A percentile compares a stretch with the other conserved stretches of the same genome.
Conservation (phyloP, 768 basidiomycete species). For the Boletus huronensis region DNA sequence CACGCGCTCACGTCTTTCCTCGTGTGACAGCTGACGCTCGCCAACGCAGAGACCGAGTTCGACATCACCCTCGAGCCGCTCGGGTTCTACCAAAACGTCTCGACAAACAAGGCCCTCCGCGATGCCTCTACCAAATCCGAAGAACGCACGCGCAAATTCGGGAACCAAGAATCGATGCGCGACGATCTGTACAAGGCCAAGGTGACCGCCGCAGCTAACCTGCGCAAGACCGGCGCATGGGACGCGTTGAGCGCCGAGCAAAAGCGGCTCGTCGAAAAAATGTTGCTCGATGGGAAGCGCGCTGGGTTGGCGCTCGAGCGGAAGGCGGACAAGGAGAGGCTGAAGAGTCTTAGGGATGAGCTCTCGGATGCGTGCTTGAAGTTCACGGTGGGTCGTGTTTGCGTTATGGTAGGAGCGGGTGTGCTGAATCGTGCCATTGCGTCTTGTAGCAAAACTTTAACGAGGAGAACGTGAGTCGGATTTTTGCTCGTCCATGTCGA, state of each 20-base stretch:
- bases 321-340: conserved; percentile 47
- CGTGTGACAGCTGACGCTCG: conserved; percentile 50
- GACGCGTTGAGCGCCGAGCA: conserved; percentile 64
- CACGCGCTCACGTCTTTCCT: conserved; percentile 8
- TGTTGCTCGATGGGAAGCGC: conserved; percentile 75
- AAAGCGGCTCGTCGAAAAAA: conserved; percentile 74
- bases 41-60: conserved; percentile 53
- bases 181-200: conserved; percentile 77
- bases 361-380: conserved; percentile 73
- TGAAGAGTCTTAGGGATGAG: conserved; percentile 69
- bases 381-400: conserved; percentile 54
- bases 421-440: background rate
- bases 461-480: conserved; percentile 65
- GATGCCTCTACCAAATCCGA: conserved; percentile 79
- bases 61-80: conserved; percentile 55
- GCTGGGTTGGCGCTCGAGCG: conserved; percentile 74
- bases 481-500: background rate
- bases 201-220: conserved; percentile 62
- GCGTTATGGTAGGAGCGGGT: background rate
- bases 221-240: conserved; percentile 59
- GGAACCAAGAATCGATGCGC: conserved; percentile 77
- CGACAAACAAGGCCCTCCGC: conserved; percentile 67
- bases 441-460: conserved; percentile 76
- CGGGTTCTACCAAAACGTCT: conserved; percentile 80
- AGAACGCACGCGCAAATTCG: conserved; percentile 63